Conservation (phyloP, 2,329 filamentous ascomycete species). For the Calycina herbarum region DNA sequence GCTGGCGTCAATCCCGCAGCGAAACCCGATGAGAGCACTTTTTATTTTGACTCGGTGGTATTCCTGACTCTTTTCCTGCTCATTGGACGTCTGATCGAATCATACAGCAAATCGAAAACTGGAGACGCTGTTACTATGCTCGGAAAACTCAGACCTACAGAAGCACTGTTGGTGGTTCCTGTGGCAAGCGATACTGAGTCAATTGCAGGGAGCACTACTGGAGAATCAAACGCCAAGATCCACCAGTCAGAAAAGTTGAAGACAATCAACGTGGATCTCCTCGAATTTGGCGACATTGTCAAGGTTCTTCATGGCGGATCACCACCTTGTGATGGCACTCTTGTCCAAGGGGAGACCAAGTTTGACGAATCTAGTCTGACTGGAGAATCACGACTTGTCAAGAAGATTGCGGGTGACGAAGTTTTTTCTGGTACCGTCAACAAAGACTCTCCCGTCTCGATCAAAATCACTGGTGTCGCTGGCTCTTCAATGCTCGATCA, state of each 20-base stretch:
- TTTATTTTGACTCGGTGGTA: constrained; percentile 91
- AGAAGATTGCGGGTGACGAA: constrained; percentile 61
- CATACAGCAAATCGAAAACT: constrained; percentile 88
- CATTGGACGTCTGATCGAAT: constrained; percentile 71
- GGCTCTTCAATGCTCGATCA: constrained; percentile 77
- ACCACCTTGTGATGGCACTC: constrained; percentile 76
- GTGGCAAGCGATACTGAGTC: constrained; percentile 10
- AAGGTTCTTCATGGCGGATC: constrained; percentile 77
- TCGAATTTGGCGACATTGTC: constrained; percentile 73
- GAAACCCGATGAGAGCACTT: constrained; percentile 48
- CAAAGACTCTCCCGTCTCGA: constrained; percentile 60
- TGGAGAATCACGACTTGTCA: constrained; percentile 69
- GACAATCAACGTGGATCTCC: constrained; percentile 50
- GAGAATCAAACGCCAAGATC: constrained; percentile 7
- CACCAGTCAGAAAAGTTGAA: constrained; percentile 18
- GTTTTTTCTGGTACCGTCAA: constrained; percentile 77
- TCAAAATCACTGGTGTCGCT: constrained; percentile 62
- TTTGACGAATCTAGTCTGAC: constrained; percentile 94
- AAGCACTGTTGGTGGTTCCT: constrained; percentile 68
- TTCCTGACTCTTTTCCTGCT: constrained; percentile 89
- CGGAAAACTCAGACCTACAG: constrained; percentile 73
- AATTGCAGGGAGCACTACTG: constrained; percentile 12
- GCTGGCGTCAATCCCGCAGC: constrained; percentile 48
- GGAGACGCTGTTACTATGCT: constrained; percentile 82
- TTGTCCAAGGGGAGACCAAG: constrained; percentile 61